phyloP scores from a whole-genome alignment of 2,329 filamentous ascomycete species.

The Pseudogymnoascus sp. region DNA sequence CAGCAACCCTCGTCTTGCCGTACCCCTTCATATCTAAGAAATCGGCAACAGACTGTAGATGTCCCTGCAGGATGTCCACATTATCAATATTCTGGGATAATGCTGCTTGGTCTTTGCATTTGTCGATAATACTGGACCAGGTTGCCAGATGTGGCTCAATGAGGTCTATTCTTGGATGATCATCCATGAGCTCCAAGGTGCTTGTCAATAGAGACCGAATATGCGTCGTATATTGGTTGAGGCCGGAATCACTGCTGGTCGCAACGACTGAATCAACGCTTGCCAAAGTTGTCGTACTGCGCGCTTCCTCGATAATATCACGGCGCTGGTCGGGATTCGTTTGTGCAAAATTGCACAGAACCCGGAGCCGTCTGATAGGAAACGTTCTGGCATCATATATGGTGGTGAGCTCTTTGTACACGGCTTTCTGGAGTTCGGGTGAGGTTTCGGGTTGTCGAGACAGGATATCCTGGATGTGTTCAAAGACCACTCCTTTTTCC shows the following conservation, averaged over 20 bases:
- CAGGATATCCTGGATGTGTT: slow-evolving; percentile 48
- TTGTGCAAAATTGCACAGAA: slow-evolving; percentile 20
- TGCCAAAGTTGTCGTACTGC: slow-evolving; percentile 6
- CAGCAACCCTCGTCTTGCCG: slow-evolving; percentile 39
- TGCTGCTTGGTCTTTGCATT: slow-evolving; percentile 35
- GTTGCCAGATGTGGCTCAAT: slow-evolving; percentile 19
- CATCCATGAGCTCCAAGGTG: slow-evolving; percentile 22
- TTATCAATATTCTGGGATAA: slow-evolving; percentile 42
- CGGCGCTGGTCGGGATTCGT: slow-evolving; percentile 16
- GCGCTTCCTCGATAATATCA: slow-evolving; percentile 7
- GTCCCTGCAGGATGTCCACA: slow-evolving; percentile 38
- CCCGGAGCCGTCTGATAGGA: slow-evolving; percentile 26
- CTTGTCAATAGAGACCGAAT: slow-evolving; percentile 21
- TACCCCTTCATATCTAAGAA: slow-evolving; percentile 51
- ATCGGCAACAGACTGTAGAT: slow-evolving; percentile 46
- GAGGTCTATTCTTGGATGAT: slow-evolving; percentile 20
- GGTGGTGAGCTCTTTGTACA: slow-evolving; percentile 20
- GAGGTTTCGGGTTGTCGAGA: slow-evolving; percentile 17
- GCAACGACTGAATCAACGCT: slow-evolving; percentile 4
- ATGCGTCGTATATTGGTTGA: slow-evolving; percentile 21
- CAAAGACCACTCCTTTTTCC: slow-evolving; percentile 50
- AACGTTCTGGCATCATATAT: slow-evolving; percentile 23
- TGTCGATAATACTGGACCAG: slow-evolving; percentile 34
- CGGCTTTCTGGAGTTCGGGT: slow-evolving; percentile 16
- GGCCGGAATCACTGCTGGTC: slow-evolving; percentile 20